Base-by-base conservation (phyloP, 1,139 yeast species). In the Debaryomyces nepalensis region DNA sequence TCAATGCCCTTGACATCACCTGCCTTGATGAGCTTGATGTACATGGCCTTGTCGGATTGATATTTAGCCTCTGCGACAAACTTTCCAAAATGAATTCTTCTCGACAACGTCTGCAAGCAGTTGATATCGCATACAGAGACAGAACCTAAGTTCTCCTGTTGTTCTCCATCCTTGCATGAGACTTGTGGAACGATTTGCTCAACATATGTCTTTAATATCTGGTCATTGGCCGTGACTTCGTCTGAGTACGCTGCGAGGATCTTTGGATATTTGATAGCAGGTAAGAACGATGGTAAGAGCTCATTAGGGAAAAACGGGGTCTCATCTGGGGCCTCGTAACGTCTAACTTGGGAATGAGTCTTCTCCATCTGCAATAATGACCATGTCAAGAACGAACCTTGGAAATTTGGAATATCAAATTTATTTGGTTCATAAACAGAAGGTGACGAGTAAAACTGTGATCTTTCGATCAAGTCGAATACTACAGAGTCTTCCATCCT, bases 401-500 rank as follows among this genome's bases (percentile, higher is more conserved):
- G 73, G 54, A 85, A 87, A 44, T 79, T 70, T 3, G 88, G 86
- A 26, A 90, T 79, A 3, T 70, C 63, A 48, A 82, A 79, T 47
- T 79, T 79, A 49, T 79, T 75, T 7, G 62, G 58, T 53, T 77
- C 75, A 63, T 93, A 93, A 10, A 90, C 90, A 14, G 89, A 77
- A 2, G 87, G 86, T 42, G 91, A 84, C 30, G 79, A 76, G 54
- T 72, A 84, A 59, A 89, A 93, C 65, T 91, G 97, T 3, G 97
- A 88, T 50, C 99, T 76, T 64, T 93, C 99, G 49, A 93, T 91
- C 53, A 93, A 77, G 46, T 86, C 87, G 73, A 91, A 93, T 49
- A 93, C 87, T 55, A 93, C 90, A 7, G 97, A 86, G 63, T 93
- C 99, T 58, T 93, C 99, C 97, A 93, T 89, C 40, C 97, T 81